Evolutionary conservation across 495 filamentous ascomycete genomes (phyloP).

Genomic region (Bathelium albidoporum): DNA sequence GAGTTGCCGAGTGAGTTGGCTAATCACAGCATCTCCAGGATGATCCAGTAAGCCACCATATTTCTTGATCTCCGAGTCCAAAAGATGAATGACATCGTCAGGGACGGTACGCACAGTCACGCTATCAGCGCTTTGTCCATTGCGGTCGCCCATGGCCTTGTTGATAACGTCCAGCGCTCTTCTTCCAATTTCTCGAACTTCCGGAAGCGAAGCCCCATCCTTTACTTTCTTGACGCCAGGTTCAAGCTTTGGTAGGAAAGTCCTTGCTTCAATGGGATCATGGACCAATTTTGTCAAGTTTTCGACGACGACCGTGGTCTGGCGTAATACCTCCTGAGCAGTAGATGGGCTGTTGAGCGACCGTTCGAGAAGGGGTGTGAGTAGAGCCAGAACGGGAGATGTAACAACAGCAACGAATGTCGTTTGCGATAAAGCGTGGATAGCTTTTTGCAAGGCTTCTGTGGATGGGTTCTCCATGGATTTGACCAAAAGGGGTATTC

Average conservation of each 20-base stretch:
- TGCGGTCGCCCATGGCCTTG: constrained; percentile 73
- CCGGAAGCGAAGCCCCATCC: constrained; percentile 81
- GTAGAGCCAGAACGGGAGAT: constrained; percentile 92
- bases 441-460: constrained; percentile 84
- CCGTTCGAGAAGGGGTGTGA: constrained; percentile 90
- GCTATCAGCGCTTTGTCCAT: constrained; percentile 40
- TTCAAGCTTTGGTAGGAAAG: constrained; percentile 91
- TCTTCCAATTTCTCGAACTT: constrained; percentile 83
- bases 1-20: constrained; percentile 59
- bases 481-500: constrained; percentile 86
- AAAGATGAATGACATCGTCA: constrained; percentile 63
- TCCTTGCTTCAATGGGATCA: constrained; percentile 89
- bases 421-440: constrained; percentile 94
- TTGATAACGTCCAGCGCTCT: constrained; percentile 79
- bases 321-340: constrained; percentile 85
- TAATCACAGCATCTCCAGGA: constrained; percentile 52
- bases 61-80: constrained; percentile 66
- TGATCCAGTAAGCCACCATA: constrained; percentile 48
- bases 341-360: constrained; percentile 84
- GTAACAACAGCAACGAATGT: constrained; percentile 96
- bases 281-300: constrained; percentile 98
- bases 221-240: constrained; percentile 86
- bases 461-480: constrained; percentile 90
- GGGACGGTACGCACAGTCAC: constrained; percentile 57
- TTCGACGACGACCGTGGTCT: constrained; percentile 95